Evolutionary conservation across 1,139 yeast genomes (phyloP), one percentile per base, ranked within the genome.

Genomic region (Hemisphaericaspora lyxosophila): DNA sequence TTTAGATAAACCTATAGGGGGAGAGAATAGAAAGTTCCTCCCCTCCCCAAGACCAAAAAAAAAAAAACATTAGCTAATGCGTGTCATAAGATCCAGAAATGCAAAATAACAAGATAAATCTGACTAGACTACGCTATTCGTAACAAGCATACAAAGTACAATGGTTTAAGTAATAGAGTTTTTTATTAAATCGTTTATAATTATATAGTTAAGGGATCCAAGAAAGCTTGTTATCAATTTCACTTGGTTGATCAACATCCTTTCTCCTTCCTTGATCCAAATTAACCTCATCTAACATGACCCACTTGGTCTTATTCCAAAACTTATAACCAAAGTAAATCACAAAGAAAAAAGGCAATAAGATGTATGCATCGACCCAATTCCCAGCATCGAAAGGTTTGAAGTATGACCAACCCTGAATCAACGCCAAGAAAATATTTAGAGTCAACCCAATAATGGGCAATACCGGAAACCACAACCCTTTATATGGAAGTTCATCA

Each of bases 381-480:
- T 70, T 65, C 22, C 73, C 79, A 5, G 78, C 82, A 39, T 69
- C 67, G 49, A 80, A 82, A 0, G 89, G 88, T 39, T 69, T 67
- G 48, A 82, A 75, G 31, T 72, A 67, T 1, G 83, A 65, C 87
- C 88, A 82, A 3, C 88, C 85, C 56, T 82, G 88, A 25, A 82
- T 76, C 18, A 82, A 57, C 2, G 78, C 82, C 45, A 82, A 64
- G 42, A 82, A 71, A 2, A 69, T 45, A 49, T 79, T 81, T 34
- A 78, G 59, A 0, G 60, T 47, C 6, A 82, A 61, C 2, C 84
- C 83, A 33, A 76, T 49, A 34, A 66, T 64, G 2, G 83, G 78
- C 20, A 71, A 61, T 50, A 58, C 64, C 2, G 89, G 88, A 51
- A 67, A 80, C 50, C 73, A 64, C 31, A 66, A 54, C 1, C 82